Base-by-base conservation (phyloP, 140 eudicot species). In the Anethum foeniculum region DNA sequence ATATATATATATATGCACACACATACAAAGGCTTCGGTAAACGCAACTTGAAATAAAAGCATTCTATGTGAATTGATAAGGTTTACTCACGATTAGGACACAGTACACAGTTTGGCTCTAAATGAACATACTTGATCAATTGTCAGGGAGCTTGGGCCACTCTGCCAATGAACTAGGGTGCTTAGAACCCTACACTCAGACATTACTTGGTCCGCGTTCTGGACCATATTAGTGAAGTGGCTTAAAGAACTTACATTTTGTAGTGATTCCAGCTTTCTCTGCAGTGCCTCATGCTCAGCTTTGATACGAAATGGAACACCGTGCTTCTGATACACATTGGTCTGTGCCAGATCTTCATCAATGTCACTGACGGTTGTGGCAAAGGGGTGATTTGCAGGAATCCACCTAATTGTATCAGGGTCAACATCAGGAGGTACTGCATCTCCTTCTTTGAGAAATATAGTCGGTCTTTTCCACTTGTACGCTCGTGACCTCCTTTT, bases 201-300 rank as follows among this genome's bases (percentile, higher is more conserved):
- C 8, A 62, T 54, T 48, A 80, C 43, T 74, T 18, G 28, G 56
- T 18, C 10, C 21, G 71, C 48, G 4, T 12, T 48, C 28, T 3
- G 1, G 7, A 39, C 41, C 64, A 68, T 28, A 32, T 34, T 11
- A 78, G 36, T 56, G 69, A 69, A 76, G 81, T 72, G 72, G 38
- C 79, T 39, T 71, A 52, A 85, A 44, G 76, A 21, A 68, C 97
- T 96, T 88, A 93, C 99, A 84, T 78, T 86, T 82, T 91, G 99
- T 81, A 96, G 83, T 39, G 98, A 93, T 86, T 96, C 99, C 80
- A 96, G 93, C 86, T 93, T 91, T 83, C 80, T 96, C 86, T 93
- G 99, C 88, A 96, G 80, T 46, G 97, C 99, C 85, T 96, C 99
- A 71, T 96, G 99, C 88, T 96, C 99, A 52, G 99, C 99, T 83